Base-by-base conservation (phyloP, 2,329 filamentous ascomycete genomes). In the Niveomyces coronatus region DNA sequence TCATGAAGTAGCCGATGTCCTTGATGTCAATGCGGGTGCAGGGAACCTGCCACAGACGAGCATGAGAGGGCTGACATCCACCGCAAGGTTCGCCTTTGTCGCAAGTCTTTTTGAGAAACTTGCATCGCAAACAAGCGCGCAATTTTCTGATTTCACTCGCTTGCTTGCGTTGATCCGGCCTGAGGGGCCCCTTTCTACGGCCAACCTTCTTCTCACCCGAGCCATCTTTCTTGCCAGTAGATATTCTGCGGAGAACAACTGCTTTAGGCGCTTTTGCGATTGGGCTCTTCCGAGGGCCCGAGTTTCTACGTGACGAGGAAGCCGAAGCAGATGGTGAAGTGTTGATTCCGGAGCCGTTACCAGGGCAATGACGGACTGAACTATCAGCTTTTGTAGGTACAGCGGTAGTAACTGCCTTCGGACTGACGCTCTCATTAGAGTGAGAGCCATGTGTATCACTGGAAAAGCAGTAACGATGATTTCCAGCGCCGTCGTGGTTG, bases 1-100 rank as follows among this genome's bases (percentile, higher is more conserved):
- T 95, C 85, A 95, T 91, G 70, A 96, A 96, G 63, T 93, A 94
- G 30, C 79, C 85, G 53, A 96, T 94, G 53, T 96, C 89, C 73
- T 94, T 95, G 70, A 96, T 96, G 61, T 95, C 89, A 54, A 95
- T 94, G 45, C 89, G 84, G 28, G 89, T 96, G 70, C 89, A 96
- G 44, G 89, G 89, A 31, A 96, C 89, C 64, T 95, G 88, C 89
- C 89, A 96, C 37, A 96, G 71, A 47, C 89, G 81, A 46, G 89
- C 89, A 60, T 96, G 89, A 15, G 88, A 94, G 35, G 89, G 89
- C 65, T 94, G 85, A 67, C 89, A 96, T 33, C 89, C 89, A 52
- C 82, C 84, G 62, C 89, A 96, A 41, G 89, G 89, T 66, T 95
- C 88, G 46, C 89, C 89, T 68, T 93, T 95, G 63, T 96, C 89